Evolutionary conservation across 2,329 filamentous ascomycete genomes (phyloP), one percentile per base, ranked within the genome.

Genomic region (Xylaria hypoxylon): DNA sequence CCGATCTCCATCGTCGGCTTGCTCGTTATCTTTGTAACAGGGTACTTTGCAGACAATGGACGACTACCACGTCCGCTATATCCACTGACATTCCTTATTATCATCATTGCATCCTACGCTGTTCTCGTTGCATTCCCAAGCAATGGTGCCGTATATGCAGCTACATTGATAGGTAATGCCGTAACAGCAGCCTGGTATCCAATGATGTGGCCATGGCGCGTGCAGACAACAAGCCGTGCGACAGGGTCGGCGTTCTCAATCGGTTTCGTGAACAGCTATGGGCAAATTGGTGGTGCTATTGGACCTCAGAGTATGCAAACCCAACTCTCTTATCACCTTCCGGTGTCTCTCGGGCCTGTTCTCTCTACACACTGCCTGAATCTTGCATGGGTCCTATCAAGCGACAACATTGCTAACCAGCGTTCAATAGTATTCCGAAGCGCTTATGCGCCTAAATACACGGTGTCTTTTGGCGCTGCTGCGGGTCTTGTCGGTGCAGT

Each of bases 151-250:
- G 79, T 85, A 0, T 85, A 85, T 52, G 80, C 82, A 0, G 82
- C 81, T 0, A 84, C 82, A 0, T 67, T 84, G 26, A 79, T 85
- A 31, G 81, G 78, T 5, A 80, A 81, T 50, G 79, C 79, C 0
- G 76, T 83, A 11, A 78, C 80, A 0, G 74, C 77, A 2, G 78
- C 79, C 1, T 84, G 82, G 79, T 85, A 78, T 67, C 81, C 83
- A 0, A 77, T 84, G 64, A 85, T 85, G 83, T 83, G 83, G 83
- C 83, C 83, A 11, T 85, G 83, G 83, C 79, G 83, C 3, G 82
- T 83, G 0, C 82, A 83, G 72, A 84, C 81, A 2, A 84, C 80
- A 0, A 77, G 75, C 50, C 69, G 80, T 2, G 80, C 83, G 1
- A 85, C 83, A 0, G 83, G 83, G 0, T 84, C 83, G 0, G 83